Evolutionary conservation across 306 rosid species (phyloP).

Genomic region (Pueraria montana): DNA sequence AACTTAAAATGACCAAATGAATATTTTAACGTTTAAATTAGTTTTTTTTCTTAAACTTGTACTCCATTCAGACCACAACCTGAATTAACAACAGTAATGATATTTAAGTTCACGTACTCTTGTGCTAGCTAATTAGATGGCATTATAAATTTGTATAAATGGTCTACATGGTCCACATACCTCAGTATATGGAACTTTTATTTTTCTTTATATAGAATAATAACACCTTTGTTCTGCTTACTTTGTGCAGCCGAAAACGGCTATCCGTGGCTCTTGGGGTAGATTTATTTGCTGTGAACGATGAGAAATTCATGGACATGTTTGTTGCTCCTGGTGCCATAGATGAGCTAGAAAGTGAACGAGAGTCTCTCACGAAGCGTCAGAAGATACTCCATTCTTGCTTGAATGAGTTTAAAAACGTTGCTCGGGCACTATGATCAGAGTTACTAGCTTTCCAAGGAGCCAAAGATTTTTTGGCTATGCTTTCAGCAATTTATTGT

Average conservation of each 20-base stretch:
- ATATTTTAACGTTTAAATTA: not conserved
- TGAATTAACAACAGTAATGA: not conserved
- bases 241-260: slow-evolving; percentile 76
- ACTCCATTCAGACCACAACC: slow-evolving; percentile 9
- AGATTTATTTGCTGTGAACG: slow-evolving; percentile 92
- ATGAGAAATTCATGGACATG: slow-evolving; percentile 95
- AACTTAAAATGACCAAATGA: not conserved
- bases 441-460: slow-evolving; percentile 20
- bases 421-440: slow-evolving; percentile 76
- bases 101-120: slow-evolving; percentile 15
- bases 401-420: slow-evolving; percentile 83
- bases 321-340: slow-evolving; percentile 94
- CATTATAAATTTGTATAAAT: slow-evolving; percentile 4
- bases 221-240: slow-evolving; percentile 9
- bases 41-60: not conserved
- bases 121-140: slow-evolving; percentile 9
- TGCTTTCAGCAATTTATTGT: too few relatives aligned
- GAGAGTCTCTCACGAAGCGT: slow-evolving; percentile 80
- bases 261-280: slow-evolving; percentile 86
- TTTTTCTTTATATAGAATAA: not conserved
- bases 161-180: not conserved
- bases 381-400: slow-evolving; percentile 89
- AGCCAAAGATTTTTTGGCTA: slow-evolving; percentile 33
- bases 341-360: slow-evolving; percentile 72
- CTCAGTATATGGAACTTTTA: too few relatives aligned